Conservation (phyloP, 176 grass and related monocot genomes). For the Musa schizocarpa region DNA sequence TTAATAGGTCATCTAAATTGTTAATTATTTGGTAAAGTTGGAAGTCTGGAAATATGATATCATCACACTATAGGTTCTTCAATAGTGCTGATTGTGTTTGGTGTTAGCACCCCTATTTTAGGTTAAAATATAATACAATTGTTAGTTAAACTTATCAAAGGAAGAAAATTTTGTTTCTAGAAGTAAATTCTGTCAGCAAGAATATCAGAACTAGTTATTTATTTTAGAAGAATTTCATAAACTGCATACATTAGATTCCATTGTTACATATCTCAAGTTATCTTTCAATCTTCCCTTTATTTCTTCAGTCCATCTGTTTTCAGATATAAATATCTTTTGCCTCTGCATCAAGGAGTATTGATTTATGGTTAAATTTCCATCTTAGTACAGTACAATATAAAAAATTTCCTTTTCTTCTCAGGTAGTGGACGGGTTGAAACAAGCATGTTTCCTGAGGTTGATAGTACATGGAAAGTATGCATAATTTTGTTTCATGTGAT, state of each 20-base stretch:
- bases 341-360: background rate
- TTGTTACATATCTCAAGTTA: background rate
- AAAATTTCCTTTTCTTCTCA: conserved; percentile 12
- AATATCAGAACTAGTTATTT: background rate
- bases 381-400: background rate
- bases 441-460: conserved; percentile 75
- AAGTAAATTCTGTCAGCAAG: background rate
- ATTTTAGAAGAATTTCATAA: background rate
- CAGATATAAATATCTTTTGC: background rate
- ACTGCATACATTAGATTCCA: background rate
- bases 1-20: background rate
- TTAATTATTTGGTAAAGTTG: background rate
- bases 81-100: background rate
- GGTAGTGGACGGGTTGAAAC: conserved; percentile 38
- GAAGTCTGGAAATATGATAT: background rate
- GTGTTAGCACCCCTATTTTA: background rate
- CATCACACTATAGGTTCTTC: background rate
- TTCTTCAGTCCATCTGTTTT: background rate
- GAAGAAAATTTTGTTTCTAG: background rate
- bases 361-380: background rate
- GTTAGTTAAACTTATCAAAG: background rate
- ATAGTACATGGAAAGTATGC: conserved; percentile 84
- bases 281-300: background rate
- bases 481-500: background rate
- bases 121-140: background rate